Percentiles rank a stretch among this genome's conserved stretches.
Evolutionary conservation across 2,329 filamentous ascomycete genomes (phyloP).

Genomic region (Calonectria honghensis): DNA sequence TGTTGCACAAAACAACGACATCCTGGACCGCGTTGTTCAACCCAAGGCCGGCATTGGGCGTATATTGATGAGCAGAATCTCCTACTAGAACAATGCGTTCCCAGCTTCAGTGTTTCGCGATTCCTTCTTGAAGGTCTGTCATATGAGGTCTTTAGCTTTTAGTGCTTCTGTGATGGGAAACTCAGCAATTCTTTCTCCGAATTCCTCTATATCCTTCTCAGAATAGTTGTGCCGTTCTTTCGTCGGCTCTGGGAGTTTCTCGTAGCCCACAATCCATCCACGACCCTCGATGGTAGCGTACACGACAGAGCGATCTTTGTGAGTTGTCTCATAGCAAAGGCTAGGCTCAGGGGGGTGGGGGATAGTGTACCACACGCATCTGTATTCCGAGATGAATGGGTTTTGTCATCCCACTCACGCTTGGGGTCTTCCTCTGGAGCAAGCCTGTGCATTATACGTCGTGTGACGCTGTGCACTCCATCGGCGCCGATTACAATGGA

Average conservation of each 20-base stretch:
- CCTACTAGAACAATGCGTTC: constrained; percentile 46
- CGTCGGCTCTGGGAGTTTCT: background rate
- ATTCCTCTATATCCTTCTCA: constrained; percentile 25
- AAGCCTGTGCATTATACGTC: constrained; percentile 27
- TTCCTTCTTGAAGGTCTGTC: constrained; percentile 43
- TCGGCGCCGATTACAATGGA: constrained; percentile 48
- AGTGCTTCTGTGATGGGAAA: background rate
- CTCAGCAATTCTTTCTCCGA: constrained; percentile 13
- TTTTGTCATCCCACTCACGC: background rate
- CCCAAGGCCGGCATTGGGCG: constrained; percentile 46
- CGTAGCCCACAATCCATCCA: constrained; percentile 2
- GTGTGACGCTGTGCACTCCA: constrained; percentile 44
- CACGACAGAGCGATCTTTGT: background rate
- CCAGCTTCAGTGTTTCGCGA: constrained; percentile 42
- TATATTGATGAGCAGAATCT: constrained; percentile 48
- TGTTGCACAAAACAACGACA: constrained; percentile 11
- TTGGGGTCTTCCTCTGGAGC: background rate
- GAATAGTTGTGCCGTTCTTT: constrained; percentile 1
- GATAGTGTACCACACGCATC: constrained; percentile 9
- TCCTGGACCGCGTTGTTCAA: constrained; percentile 44
- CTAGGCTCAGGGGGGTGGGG: background rate
- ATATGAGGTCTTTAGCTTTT: background rate
- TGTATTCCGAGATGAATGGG: background rate
- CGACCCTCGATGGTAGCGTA: background rate
- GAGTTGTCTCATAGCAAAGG: background rate